Evolutionary conservation across 2,329 filamentous ascomycete genomes (phyloP).

Genomic region (Colletotrichum musicola): DNA sequence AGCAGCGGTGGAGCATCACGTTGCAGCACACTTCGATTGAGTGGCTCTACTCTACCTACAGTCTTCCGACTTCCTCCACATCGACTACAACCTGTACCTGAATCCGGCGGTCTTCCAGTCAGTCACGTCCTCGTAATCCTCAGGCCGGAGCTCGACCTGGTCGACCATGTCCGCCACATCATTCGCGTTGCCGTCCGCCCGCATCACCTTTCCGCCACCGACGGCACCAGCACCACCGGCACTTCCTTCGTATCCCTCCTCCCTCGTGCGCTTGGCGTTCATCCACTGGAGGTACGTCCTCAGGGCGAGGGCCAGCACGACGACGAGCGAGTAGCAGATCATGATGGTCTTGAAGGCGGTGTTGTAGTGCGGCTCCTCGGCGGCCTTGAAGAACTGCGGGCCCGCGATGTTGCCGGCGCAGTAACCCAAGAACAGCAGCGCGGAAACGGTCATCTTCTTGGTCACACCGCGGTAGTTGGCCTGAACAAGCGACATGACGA

Average conservation of each 20-base stretch:
- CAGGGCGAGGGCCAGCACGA: constrained; percentile 57
- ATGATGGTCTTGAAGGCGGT: constrained; percentile 69
- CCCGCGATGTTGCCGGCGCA: constrained; percentile 69
- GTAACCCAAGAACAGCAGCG: constrained; percentile 67
- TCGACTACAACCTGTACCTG: constrained; percentile 59
- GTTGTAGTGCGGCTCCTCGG: constrained; percentile 63
- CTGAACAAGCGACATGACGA: constrained; percentile 67
- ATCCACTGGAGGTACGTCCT: constrained; percentile 61
- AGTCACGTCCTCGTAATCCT: constrained; percentile 69
- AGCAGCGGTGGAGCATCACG: constrained; percentile 75
- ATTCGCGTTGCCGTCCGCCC: constrained; percentile 40
- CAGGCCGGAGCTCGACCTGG: constrained; percentile 53
- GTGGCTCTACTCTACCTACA: neutral
- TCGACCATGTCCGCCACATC: constrained; percentile 49
- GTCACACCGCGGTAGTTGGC: constrained; percentile 69
- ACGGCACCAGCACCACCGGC: constrained; percentile 56
- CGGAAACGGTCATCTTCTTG: constrained; percentile 72
- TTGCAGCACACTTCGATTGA: constrained; percentile 66
- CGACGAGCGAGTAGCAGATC: constrained; percentile 66
- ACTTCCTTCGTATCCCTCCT: constrained; percentile 61
- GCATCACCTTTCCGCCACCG: constrained; percentile 51
- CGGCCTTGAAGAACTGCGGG: constrained; percentile 65
- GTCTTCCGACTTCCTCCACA: neutral
- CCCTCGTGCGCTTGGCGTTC: constrained; percentile 56
- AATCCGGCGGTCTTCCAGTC: constrained; percentile 72